These are phyloP conservation scores for Tuber brumale DNA, from an alignment of 495 filamentous ascomycete species.

Conservation along the genomic window DNA sequence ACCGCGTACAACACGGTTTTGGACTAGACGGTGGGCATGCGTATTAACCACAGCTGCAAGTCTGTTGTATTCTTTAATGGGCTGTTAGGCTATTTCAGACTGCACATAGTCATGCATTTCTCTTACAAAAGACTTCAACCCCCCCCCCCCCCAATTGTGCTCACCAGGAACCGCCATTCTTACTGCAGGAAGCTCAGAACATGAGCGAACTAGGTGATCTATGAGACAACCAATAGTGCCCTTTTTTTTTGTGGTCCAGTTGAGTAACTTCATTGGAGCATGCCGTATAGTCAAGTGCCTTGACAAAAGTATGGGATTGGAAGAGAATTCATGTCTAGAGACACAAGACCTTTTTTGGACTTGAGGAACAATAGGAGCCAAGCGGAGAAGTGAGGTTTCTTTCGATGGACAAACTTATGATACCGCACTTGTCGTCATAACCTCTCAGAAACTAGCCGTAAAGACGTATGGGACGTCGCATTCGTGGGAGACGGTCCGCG, in stretches of 20 bases:
- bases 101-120: not conserved
- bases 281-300: slow-evolving; percentile 25
- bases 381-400: not conserved
- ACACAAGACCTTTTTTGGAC: not conserved
- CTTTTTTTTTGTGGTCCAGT: not conserved
- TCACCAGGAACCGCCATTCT: slow-evolving; percentile 44
- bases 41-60: slow-evolving; percentile 13
- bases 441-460: not conserved
- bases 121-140: slow-evolving; percentile 35
- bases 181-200: slow-evolving; percentile 43
- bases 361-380: not conserved
- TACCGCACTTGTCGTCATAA: not conserved
- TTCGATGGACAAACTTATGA: not conserved
- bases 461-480: not conserved
- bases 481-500: not conserved
- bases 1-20: slow-evolving; percentile 1
- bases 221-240: slow-evolving; percentile 48
- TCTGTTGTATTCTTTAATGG: slow-evolving; percentile 12
- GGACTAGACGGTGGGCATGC: slow-evolving; percentile 14
- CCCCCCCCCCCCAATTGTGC: slow-evolving; percentile 31
- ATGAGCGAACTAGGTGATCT: slow-evolving; percentile 44
- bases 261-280: slow-evolving; percentile 42
- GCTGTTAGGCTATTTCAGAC: slow-evolving; percentile 14
- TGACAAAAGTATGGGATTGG: slow-evolving; percentile 28
- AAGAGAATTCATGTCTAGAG: not conserved